phyloP scores from a whole-genome alignment of 164 flowering plant species.

The Litsea cubeba region DNA sequence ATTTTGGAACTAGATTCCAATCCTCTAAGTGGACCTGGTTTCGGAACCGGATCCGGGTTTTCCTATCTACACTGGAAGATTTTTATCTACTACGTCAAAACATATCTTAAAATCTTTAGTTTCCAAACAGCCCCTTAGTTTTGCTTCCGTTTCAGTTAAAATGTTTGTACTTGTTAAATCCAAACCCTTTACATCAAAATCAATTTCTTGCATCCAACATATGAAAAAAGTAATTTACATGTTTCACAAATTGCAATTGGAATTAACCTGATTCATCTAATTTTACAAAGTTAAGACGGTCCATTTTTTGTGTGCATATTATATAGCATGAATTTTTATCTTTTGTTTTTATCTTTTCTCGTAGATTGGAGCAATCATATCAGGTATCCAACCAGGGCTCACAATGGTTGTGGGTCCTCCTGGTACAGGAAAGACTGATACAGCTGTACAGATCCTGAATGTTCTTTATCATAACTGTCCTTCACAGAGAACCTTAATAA shows the following conservation, averaged over 20 bases:
- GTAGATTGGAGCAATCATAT: conserved; percentile 90
- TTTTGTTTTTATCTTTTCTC: conserved; percentile 1
- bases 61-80: no score
- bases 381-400: conserved; percentile 92
- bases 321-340: not conserved
- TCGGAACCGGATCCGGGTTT: no score
- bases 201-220: no score
- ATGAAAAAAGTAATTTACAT: no score
- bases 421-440: conserved; percentile 99
- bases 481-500: conserved; percentile 91
- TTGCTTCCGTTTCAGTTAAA: no score
- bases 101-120: no score
- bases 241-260: not conserved
- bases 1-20: no score
- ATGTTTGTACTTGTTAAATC: no score
- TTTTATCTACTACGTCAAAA: no score
- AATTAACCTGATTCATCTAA: not conserved
- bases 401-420: conserved; percentile 99
- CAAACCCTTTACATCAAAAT: no score
- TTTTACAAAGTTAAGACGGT: not conserved
- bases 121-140: no score
- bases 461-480: conserved; percentile 99
- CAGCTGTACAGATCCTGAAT: conserved; percentile 94
- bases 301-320: not conserved
- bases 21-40: no score